Conservation (phyloP, 805 yeast species). For the Pichia nanzhaoensis region DNA sequence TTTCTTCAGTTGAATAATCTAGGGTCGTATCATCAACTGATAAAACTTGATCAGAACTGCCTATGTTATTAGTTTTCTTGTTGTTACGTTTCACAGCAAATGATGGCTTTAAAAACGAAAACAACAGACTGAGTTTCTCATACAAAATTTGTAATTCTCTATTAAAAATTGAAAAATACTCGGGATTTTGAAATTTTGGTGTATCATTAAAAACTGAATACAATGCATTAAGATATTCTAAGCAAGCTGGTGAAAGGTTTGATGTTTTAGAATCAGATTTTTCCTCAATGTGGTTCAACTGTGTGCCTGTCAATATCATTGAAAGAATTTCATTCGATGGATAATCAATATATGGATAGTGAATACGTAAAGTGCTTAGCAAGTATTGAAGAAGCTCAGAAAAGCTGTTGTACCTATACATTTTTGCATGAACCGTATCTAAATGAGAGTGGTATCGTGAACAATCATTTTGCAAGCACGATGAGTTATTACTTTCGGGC, state of each 20-base stretch:
- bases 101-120: constrained; percentile 4
- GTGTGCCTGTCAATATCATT: constrained; percentile 8
- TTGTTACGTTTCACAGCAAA: neutral
- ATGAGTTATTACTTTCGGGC: no score
- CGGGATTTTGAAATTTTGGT: neutral
- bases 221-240: constrained; percentile 5
- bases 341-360: constrained; percentile 7
- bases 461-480: neutral
- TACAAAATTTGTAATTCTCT: constrained; percentile 5
- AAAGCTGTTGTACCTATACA: constrained; percentile 9
- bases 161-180: neutral
- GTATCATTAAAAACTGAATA: neutral
- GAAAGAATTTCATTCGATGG: constrained; percentile 6
- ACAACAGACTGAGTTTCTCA: neutral
- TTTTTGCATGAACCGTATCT: constrained; percentile 6
- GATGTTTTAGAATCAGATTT: neutral
- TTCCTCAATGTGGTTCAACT: constrained; percentile 7
- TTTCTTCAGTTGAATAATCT: constrained; percentile 4
- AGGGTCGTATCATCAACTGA: neutral
- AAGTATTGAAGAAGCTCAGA: constrained; percentile 3
- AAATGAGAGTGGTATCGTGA: constrained; percentile 2
- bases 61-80: neutral
- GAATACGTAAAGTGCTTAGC: neutral
- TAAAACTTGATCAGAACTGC: neutral
- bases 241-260: constrained; percentile 3